Conservation (phyloP, 495 filamentous ascomycete species). For the Hypomontagnella monticulosa region DNA sequence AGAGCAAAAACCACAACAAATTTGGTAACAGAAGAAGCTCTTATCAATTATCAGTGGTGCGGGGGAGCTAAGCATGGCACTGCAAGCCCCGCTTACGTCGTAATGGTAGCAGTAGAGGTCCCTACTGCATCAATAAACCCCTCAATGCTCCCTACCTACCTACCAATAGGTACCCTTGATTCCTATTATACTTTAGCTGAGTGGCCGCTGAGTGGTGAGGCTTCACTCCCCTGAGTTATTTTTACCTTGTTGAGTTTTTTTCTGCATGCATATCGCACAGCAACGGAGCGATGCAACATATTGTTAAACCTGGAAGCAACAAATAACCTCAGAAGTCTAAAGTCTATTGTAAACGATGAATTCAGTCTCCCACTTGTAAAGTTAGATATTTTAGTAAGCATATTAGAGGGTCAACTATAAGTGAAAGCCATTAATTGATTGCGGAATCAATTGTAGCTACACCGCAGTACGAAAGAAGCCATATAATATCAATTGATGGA, state of each 20-base stretch:
- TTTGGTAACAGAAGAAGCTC: constrained; percentile 32
- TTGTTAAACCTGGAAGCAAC: not conserved
- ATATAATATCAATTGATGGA: too few species aligned
- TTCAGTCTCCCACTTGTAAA: too few species aligned
- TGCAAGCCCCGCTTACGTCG: constrained; percentile 21
- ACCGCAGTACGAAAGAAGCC: too few species aligned
- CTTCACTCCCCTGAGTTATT: constrained; percentile 35
- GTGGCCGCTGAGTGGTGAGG: constrained; percentile 33
- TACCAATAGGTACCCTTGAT: constrained; percentile 12
- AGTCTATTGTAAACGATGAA: too few species aligned
- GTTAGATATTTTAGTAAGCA: too few species aligned
- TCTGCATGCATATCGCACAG: not conserved
- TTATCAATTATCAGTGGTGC: constrained; percentile 41
- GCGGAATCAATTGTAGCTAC: too few species aligned
- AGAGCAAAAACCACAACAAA: constrained; percentile 10
- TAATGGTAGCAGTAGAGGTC: not conserved
- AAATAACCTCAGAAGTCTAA: too few species aligned
- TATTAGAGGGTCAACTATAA: too few species aligned
- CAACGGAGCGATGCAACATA: too few species aligned
- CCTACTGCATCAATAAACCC: constrained; percentile 33
- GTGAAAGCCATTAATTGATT: too few species aligned
- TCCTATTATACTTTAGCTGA: constrained; percentile 17
- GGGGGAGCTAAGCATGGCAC: constrained; percentile 27
- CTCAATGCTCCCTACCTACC: constrained; percentile 32
- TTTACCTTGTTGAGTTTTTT: constrained; percentile 30